Conservation (phyloP, 768 basidiomycete species). For the Hygrophorus pudorinus region DNA sequence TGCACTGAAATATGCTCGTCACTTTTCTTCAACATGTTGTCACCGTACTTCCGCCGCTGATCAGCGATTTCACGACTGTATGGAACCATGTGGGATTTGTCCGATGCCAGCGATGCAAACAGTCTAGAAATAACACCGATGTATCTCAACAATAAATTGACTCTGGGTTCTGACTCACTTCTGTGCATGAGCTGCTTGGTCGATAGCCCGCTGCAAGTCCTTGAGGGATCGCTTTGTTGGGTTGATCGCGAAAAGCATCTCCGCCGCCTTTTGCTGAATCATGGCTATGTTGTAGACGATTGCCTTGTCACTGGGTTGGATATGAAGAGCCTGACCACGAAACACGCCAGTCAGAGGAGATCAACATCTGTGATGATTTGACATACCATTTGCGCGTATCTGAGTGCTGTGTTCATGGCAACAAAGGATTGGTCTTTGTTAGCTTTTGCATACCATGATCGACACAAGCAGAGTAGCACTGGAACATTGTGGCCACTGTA, state of each 20-base stretch:
- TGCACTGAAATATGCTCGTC: constrained; percentile 74
- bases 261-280: constrained; percentile 94
- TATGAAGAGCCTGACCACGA: constrained; percentile 58
- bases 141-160: not conserved
- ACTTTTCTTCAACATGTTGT: constrained; percentile 71
- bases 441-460: constrained; percentile 92
- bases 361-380: not conserved
- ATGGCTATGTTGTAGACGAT: constrained; percentile 94
- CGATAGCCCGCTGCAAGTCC: constrained; percentile 70
- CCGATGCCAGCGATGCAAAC: constrained; percentile 75
- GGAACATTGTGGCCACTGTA: constrained; percentile 66
- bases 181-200: constrained; percentile 79
- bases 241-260: constrained; percentile 69
- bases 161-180: constrained; percentile 38
- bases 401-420: constrained; percentile 77
- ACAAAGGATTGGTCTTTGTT: constrained; percentile 78
- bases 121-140: constrained; percentile 37
- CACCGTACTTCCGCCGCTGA: constrained; percentile 84
- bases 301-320: constrained; percentile 84
- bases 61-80: constrained; percentile 85
- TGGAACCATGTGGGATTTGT: constrained; percentile 57
- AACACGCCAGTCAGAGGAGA: constrained; percentile 1
- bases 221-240: constrained; percentile 70
- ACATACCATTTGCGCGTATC: constrained; percentile 70
- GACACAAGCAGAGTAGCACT: constrained; percentile 75